Evolutionary conservation across 345 rosid genomes (phyloP).

Genomic region (Eutrema heterophyllum): DNA sequence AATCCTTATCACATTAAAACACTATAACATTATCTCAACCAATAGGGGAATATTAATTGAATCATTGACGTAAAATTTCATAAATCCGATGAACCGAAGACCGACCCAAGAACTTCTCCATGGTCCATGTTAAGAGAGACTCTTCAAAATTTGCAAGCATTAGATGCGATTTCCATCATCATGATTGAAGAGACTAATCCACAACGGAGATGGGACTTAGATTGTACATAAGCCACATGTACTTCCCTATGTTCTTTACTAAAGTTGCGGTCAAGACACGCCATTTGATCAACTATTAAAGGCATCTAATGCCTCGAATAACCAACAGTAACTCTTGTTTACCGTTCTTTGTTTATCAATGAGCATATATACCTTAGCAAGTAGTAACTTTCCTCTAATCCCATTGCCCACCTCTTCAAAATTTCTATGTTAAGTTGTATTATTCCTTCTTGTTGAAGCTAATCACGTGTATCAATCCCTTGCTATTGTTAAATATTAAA

Average conservation of each 20-base stretch:
- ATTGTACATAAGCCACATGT: not conserved
- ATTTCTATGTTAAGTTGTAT: not conserved
- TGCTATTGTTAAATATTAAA: not conserved
- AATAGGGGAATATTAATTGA: too few relatives aligned
- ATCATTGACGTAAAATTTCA: not conserved
- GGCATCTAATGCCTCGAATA: conserved; percentile 15
- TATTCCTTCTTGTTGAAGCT: not conserved
- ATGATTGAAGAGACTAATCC: not conserved
- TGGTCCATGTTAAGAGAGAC: not conserved
- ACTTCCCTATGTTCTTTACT: not conserved
- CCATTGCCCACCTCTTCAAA: not conserved
- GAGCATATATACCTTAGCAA: not conserved
- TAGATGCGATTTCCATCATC: conserved; percentile 10
- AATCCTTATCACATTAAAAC: not conserved
- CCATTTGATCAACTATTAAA: not conserved
- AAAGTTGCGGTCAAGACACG: conserved; percentile 21
- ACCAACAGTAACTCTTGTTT: not conserved
- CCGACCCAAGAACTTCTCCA: not conserved
- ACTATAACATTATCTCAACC: not conserved
- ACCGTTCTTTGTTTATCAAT: not conserved
- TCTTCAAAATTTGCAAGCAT: conserved; percentile 12
- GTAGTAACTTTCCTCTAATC: not conserved
- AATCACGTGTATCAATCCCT: not conserved
- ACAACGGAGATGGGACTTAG: not conserved
- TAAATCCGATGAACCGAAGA: not conserved